These are phyloP conservation scores for Chlorella sp. DNA, from an alignment of 139 green algal species.

Conservation along the genomic window DNA sequence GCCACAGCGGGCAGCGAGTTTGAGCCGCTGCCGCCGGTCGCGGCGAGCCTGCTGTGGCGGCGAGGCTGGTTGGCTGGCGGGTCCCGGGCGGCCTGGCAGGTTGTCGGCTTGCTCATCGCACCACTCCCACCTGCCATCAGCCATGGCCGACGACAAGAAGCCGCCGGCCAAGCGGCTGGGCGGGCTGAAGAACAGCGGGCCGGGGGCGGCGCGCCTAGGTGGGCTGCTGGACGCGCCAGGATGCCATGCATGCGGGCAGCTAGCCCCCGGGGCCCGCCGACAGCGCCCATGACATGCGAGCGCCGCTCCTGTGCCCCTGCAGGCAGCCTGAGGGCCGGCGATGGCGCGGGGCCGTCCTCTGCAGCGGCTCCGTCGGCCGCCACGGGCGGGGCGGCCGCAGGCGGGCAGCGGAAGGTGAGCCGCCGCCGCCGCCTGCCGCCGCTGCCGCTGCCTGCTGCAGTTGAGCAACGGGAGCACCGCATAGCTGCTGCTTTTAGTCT, in stretches of 20 bases:
- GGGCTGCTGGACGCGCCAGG: not conserved
- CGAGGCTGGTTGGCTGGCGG: too few relatives aligned
- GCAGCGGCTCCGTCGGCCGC: not conserved
- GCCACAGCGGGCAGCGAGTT: too few relatives aligned
- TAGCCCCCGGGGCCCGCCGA: too few relatives aligned
- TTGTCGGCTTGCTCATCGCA: not conserved
- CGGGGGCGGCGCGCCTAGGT: constrained; percentile 11
- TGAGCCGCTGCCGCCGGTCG: too few relatives aligned
- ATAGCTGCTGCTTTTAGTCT: too few relatives aligned
- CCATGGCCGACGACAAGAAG: constrained; percentile 37
- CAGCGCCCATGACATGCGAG: too few relatives aligned
- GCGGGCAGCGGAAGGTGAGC: constrained; percentile 24
- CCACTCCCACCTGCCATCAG: not conserved
- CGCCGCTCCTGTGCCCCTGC: not conserved
- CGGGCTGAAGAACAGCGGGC: constrained; percentile 21
- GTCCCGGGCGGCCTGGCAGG: not conserved
- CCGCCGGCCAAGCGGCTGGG: constrained; percentile 29
- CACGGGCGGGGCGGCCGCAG: not conserved
- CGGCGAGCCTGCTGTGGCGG: too few relatives aligned
- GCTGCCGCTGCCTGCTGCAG: not conserved
- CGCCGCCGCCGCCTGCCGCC: not conserved
- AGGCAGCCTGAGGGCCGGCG: constrained; percentile 3
- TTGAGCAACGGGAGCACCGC: too few relatives aligned
- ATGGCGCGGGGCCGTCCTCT: constrained; percentile 14
- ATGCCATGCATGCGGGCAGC: not conserved